Base-by-base conservation (phyloP, 108 stramenopile genomes). In the Licmophora abbreviata region DNA sequence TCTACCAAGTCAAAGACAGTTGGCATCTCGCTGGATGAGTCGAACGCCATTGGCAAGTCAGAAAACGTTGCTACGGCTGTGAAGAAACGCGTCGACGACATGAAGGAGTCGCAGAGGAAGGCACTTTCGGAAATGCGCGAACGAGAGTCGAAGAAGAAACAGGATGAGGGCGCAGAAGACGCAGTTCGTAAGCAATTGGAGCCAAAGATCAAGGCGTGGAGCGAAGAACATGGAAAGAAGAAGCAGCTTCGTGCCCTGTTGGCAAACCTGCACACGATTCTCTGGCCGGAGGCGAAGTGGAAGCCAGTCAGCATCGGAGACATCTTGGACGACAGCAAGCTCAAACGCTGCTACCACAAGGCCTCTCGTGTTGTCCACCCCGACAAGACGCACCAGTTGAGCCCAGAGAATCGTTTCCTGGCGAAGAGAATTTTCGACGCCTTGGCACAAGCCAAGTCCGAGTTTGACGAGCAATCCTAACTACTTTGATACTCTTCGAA, bases 341-440 rank as follows among this genome's bases (percentile, higher is more conserved):
- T 92, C 28, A 95, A 95, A 69, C 52, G 63, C 25, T 66, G 73
- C 28, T 98, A 89, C 70, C 72, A 74, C 52, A 92, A 86, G 77
- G 95, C 97, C 4, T 78, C 75, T 24, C 57, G 92, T 17, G 91
- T 96, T n/a, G 97, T 98, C 15, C 97, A 98, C 74, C 95, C 95
- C 6, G 81, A 95, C 62, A 95, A 97, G 66, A 88, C 87, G 48
- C 57, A 58, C 38, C 63, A 81, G 48, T 72, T 94, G 36, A 71
- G 72, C 41, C 67, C 92, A 3, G 95, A 98, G 58, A 79, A 94
- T 44, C 64, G 88, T 27, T 97, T 97, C 51, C 71, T 98, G 50
- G 93, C 93, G 18, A 95, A 93, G 58, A 68, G 95, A 17, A 76
- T 93, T 22, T 95, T 95, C 51, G 95, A 95, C 69, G 83, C 90